Base-by-base conservation (phyloP, 306 rosid genomes). In the Fragaria iinumae region DNA sequence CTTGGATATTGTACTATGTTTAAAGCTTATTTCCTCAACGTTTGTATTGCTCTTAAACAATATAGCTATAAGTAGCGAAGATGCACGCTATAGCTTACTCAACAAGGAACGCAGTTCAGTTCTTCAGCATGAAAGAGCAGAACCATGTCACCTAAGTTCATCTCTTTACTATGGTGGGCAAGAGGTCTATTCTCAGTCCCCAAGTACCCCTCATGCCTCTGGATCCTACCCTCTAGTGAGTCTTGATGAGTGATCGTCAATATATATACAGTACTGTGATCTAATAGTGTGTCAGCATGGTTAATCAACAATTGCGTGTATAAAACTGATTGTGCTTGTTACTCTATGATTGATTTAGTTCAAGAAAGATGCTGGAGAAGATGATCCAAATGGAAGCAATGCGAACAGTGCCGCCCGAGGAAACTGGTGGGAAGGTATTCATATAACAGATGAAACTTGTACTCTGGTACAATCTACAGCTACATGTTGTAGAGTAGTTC, bases 401-500 rank as follows among this genome's bases (percentile, higher is more conserved):
- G 66, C 74, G 4, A 71, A 80, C 77, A 44, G 73, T 80, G 87
- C 80, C 8, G 76, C 89, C 55, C 83, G 89, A 57, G 91, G 89
- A 85, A 85, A 88, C 71, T 88, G 91, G 91, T 88, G 91, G 91
- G 89, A 88, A 83, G 89, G 91, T 85, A 74, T 21, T 65, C 25
- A 25, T 72, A 20, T 18, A 60, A 21, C 27, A 17, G 52, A n/a
- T 45, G 17, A 41, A 18, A 2, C 34, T 8, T 11, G 13, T 47
- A 66, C 41, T 73, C 41, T 43, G 47, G 73, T 32, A 16, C 56
- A 56, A 32, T 39, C 7, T 64, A 52, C 21, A 16, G 21, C 16
- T 25, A 49, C 34, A 39, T 39, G 52, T 75, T 68, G 57, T 41
- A 49, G 68, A 48, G 32, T 44, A 11, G 59, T 25, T 20, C 39